Conservation (phyloP, 768 basidiomycete genomes). For the Suillus subaureus region DNA sequence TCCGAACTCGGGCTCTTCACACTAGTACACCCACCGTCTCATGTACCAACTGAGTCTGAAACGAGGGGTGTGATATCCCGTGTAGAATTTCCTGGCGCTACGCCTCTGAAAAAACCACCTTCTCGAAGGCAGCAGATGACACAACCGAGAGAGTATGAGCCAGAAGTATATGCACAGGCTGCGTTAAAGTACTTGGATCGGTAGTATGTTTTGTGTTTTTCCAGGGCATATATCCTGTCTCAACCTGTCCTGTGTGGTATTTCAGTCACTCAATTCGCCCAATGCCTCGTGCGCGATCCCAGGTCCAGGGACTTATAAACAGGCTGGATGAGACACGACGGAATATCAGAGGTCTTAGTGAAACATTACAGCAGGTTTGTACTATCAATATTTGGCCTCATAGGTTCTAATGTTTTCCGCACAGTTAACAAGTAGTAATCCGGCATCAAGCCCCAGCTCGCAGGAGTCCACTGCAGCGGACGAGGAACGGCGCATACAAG, state of each 20-base stretch:
- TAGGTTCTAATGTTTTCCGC: slow-evolving; percentile 5
- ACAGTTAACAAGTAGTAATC: slow-evolving; percentile 19
- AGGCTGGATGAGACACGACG: slow-evolving; percentile 39
- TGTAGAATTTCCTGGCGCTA: slow-evolving; percentile 68
- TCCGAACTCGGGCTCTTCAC: slow-evolving; percentile 81
- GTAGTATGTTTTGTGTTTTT: slow-evolving; percentile 55
- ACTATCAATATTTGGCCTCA: no score
- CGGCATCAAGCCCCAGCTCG: slow-evolving; percentile 21
- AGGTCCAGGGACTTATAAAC: slow-evolving; percentile 39
- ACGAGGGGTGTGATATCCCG: slow-evolving; percentile 54
- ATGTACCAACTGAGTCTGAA: slow-evolving; percentile 34
- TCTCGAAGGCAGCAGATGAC: slow-evolving; percentile 39
- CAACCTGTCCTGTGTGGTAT: slow-evolving; percentile 36
- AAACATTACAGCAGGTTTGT: slow-evolving; percentile 41
- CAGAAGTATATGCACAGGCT: slow-evolving; percentile 76
- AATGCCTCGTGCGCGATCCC: slow-evolving; percentile 52
- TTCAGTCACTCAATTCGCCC: slow-evolving; percentile 46
- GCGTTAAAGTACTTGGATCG: slow-evolving; percentile 76
- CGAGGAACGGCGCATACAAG: slow-evolving; percentile 46
- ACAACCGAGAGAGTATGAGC: slow-evolving; percentile 52
- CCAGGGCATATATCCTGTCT: not conserved
- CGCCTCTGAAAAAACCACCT: slow-evolving; percentile 58
- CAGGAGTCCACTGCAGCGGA: slow-evolving; percentile 34
- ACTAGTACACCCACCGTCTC: slow-evolving; percentile 41
- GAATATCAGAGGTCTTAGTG: slow-evolving; percentile 38